phyloP scores from a whole-genome alignment of 768 basidiomycete genomes.

The Boletus fagicola region DNA sequence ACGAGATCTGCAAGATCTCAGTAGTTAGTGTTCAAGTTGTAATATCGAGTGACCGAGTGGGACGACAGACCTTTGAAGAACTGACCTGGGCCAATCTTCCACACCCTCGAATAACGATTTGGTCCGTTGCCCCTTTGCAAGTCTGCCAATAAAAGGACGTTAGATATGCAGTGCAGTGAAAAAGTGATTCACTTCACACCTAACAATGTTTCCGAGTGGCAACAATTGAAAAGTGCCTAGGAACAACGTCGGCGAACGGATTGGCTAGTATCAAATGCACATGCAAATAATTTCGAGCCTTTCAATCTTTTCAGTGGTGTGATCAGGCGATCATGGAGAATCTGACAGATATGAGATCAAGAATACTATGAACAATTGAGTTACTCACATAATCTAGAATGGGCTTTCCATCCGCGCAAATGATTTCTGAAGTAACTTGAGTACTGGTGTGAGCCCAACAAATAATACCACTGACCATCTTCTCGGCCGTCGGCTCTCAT shows the following conservation, averaged over 20 bases:
- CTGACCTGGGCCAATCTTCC: conserved; percentile 14
- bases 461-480: conserved; percentile 37
- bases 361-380: not conserved
- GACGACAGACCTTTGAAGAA: conserved; percentile 13
- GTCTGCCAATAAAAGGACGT: conserved; percentile 11
- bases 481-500: conserved; percentile 48
- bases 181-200: conserved; percentile 3
- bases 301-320: conserved; percentile 18
- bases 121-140: conserved; percentile 13
- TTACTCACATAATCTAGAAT: conserved; percentile 26
- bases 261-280: not conserved
- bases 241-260: not conserved
- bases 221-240: conserved; percentile 31
- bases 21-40: not conserved
- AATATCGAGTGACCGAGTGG: not conserved
- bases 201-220: conserved; percentile 29
- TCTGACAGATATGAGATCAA: conserved; percentile 10
- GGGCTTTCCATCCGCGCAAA: conserved; percentile 16
- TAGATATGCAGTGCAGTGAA: not conserved
- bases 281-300: conserved; percentile 22
- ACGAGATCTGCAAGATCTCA: conserved; percentile 2
- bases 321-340: conserved; percentile 22
- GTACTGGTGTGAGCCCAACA: not conserved
- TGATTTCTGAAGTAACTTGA: conserved; percentile 17
- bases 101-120: conserved; percentile 15